Base-by-base conservation (phyloP, 768 basidiomycete genomes). In the Harrya chromipes region DNA sequence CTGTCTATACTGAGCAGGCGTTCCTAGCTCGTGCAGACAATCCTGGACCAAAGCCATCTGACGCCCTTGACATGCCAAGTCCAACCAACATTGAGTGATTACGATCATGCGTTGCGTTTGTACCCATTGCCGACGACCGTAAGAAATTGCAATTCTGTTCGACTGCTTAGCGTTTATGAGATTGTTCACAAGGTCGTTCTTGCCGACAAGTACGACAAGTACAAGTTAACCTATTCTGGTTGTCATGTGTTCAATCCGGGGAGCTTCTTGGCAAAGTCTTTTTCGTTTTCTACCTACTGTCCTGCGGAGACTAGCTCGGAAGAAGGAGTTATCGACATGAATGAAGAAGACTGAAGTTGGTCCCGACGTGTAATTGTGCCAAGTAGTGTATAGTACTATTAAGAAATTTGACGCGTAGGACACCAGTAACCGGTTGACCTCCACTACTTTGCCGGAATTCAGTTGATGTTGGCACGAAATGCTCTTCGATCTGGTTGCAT, bases 161-260 rank as follows among this genome's bases (percentile, higher is more conserved):
- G 29, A 23, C 17, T 45, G 17, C 21, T 19, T 11, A 8, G 4
- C 20, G 20, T 47, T 67, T 46, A 40, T 24, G 14, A 27, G 19
- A 27, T 40, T 21, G 4, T 46, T 27, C 35, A 23, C 16, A 53
- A 97, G 94, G 76, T 97, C 17, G 77, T 98, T 27, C 80, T 99
- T 12, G 97, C 97, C 1, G 97, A 99, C 71, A 94, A 87, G 69
- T 97, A 97, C 63, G 94, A 97, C 65, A 82, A 88, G 40, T 99
- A 92, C 67, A 92, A 97, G 60, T 76, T 97, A 55, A 98, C 94
- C 1, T 99, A 99, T 66, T 94, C 94, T 50, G 93, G 93, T 11
- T 98, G 97, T 60, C 97, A 98, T 69, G 97, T 98, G 23, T 94
- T 98, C 77, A 99, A 99, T 66, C 97, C 97, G 0, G 94, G 97